Evolutionary conservation across 495 filamentous ascomycete species (phyloP), one percentile per base, ranked within the genome.

Genomic region (Aspergillus sclerotiicarbonarius): DNA sequence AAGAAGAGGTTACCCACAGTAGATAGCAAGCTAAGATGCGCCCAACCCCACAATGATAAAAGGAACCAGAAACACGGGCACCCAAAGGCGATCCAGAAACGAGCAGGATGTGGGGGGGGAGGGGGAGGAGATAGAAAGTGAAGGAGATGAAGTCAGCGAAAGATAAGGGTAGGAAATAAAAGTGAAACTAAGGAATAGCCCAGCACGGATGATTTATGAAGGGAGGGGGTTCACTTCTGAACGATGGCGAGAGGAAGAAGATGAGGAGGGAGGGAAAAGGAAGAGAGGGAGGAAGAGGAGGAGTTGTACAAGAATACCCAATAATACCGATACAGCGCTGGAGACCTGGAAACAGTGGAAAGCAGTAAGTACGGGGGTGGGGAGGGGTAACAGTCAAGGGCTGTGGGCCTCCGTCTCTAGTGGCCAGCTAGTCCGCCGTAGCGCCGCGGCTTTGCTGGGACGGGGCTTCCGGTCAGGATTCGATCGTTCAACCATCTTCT

Each of bases 341-440:
- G 20, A 30, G 25, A 25, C 25, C 25, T 25, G 25, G 25, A n/a
- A n/a, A n/a, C n/a, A n/a, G n/a, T n/a, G n/a, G n/a, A 25, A 25
- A 25, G 25, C 25, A 25, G 20, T n/a, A 57, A 56, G 56, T 65
- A 61, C 59, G 62, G 62, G 62, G 62, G 62, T 65, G 62, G 62
- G 62, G 62, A 65, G 62, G 62, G 62, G 62, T 65, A 65, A 61
- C 37, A 45, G 44, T 19, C 54, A 50, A 20, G 56, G 30, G 18
- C 49, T 19, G 53, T 51, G 35, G 41, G 44, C 47, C 54, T 55
- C 47, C 25, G 37, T 35, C 25, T 39, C 43, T 53, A 56, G 56
- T 52, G 54, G 57, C 44, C 56, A 30, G 56, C 32, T 51, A 52
- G 56, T 51, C 19, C 43, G 13, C 31, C 32, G 54, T 50, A 50